Evolutionary conservation across 352 stramenopile genomes (phyloP).

Genomic region (Globisporangium okanoganense): DNA sequence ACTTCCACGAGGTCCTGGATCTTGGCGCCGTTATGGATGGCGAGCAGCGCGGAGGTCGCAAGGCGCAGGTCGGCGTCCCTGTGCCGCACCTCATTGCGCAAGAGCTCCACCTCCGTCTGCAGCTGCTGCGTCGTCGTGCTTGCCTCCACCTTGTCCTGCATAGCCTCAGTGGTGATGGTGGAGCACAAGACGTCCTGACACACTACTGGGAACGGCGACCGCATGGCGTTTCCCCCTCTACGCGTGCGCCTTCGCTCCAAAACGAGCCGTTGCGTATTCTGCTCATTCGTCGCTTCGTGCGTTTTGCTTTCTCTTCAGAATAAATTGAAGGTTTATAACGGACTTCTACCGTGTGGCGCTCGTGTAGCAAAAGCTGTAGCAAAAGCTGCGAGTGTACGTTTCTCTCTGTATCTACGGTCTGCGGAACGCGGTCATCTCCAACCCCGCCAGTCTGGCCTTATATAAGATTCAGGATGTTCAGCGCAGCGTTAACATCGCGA

Average conservation of each 20-base stretch:
- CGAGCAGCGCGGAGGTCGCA: conserved; percentile 14
- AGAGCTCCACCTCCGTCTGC: conserved; percentile 26
- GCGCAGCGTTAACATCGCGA: no score
- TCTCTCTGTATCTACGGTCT: no score
- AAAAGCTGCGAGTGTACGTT: no score
- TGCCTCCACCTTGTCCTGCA: background rate
- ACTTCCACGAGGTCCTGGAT: conserved; percentile 40
- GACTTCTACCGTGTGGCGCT: no score
- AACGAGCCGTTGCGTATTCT: background rate
- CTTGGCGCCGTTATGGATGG: conserved; percentile 20
- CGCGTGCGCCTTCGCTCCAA: background rate
- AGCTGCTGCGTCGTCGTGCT: conserved; percentile 8
- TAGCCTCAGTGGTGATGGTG: background rate
- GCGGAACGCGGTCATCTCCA: no score
- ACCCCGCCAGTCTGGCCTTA: no score
- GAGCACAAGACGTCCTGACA: background rate
- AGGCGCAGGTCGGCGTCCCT: conserved; percentile 26
- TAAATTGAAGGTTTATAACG: no score
- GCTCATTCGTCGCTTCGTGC: no score
- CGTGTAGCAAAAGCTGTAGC: no score
- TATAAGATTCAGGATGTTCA: no score
- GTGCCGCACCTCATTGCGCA: conserved; percentile 24
- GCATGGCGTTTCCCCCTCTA: conserved; percentile 9
- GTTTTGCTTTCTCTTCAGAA: no score
- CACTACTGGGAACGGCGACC: background rate